These are phyloP conservation scores for Ustilaginoidea virens DNA, from an alignment of 2,329 filamentous ascomycete genomes.

Conservation along the genomic window DNA sequence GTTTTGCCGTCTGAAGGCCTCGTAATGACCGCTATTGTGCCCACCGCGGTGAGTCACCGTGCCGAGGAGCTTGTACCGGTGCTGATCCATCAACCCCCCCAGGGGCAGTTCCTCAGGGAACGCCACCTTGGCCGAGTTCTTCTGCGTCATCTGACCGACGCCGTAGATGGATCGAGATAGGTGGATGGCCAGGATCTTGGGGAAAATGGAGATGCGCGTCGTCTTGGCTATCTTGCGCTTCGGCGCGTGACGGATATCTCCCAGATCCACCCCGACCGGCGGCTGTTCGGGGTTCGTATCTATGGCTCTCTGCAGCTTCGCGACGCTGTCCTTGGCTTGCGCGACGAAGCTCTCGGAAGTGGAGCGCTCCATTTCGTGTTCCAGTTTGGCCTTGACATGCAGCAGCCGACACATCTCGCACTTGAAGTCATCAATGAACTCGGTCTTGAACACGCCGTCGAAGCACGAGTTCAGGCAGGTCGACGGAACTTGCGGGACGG, in stretches of 20 bases:
- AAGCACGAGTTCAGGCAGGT: conserved; percentile 80
- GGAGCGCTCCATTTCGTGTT: conserved; percentile 40
- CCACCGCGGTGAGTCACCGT: conserved; percentile 91
- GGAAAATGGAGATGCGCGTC: conserved; percentile 74
- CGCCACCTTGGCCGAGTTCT: conserved; percentile 86
- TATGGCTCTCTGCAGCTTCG: conserved; percentile 53
- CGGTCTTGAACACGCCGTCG: conserved; percentile 84
- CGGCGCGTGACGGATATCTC: conserved; percentile 58
- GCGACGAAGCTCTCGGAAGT: conserved; percentile 35
- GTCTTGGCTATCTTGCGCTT: conserved; percentile 76
- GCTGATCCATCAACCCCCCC: conserved; percentile 62
- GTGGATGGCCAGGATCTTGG: conserved; percentile 81
- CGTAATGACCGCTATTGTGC: conserved; percentile 93
- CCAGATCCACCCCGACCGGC: conserved; percentile 57
- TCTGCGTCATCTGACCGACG: conserved; percentile 57
- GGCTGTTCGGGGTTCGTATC: conserved; percentile 67
- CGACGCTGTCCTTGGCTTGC: conserved; percentile 41
- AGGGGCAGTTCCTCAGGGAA: conserved; percentile 81
- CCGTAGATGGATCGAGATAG: conserved; percentile 90
- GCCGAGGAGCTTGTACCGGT: conserved; percentile 69
- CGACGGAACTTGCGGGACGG: conserved; percentile 70
- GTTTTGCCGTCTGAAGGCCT: conserved; percentile 83
- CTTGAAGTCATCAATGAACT: conserved; percentile 92
- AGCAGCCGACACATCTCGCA: conserved; percentile 86
- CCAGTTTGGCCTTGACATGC: conserved; percentile 54